Base-by-base conservation (phyloP, 495 filamentous ascomycete genomes). In the Penicillium canariense region DNA sequence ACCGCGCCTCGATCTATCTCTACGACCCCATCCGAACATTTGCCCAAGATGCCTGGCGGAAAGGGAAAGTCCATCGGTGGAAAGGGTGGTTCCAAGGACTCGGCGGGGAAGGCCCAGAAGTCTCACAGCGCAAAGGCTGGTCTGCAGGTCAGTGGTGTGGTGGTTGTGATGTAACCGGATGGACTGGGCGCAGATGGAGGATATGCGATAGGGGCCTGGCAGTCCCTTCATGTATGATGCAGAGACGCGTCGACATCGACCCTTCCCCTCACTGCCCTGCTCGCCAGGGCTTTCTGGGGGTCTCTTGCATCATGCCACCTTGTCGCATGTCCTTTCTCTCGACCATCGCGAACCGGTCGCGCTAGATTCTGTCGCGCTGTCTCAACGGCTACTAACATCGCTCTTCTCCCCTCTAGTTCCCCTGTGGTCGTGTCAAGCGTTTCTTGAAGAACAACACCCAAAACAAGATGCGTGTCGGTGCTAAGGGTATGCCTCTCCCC, bases 391-490 rank as follows among this genome's bases (percentile, higher is more conserved):
- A 44, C 64, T 69, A 52, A 68, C 55, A 43, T 28, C 32, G 14
- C n/a, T 20, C 6, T 10, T 35, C 48, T 35, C 15, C 27, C 17
- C 3, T 32, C 20, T 69, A 98, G 95, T 98, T 98, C 77, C 94
- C 94, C 35, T 98, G 94, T 70, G 94, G 94, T 76, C 95, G 94
- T 87, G 92, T 98, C 68, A 98, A 98, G 86, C 92, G 94, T 78
- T 96, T 97, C 80, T 79, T 98, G 68, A 97, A 97, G 83, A 94
- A 94, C 74, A 96, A 96, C 77, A 97, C 94, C 22, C 94, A 97
- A 65, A 95, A 96, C 76, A 97, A 97, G 82, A 97, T 97, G 91
- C 93, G 94, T 77, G 95, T 98, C 60, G 95, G 94, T 64, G 94
- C 94, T 62, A 98, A 98, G 80, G 83, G 83, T 86, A 74, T 25